Evolutionary conservation across 148 eudicot genomes (phyloP).

Genomic region (Arctostaphylos glauca): DNA sequence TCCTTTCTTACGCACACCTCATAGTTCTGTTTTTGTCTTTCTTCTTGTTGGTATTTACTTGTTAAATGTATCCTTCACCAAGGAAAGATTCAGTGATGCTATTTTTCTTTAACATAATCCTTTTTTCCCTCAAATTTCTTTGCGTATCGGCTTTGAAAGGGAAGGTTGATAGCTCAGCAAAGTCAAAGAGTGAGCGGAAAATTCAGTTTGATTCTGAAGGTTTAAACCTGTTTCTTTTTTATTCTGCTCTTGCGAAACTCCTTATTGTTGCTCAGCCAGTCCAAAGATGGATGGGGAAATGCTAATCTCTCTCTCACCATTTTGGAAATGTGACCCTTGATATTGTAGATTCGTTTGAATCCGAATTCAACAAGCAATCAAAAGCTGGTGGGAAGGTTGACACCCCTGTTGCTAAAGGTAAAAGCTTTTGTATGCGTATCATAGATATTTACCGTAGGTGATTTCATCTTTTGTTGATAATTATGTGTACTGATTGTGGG

Average conservation of each 20-base stretch:
- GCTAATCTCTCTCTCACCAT: neutral
- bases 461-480: neutral
- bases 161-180: conserved; percentile 49
- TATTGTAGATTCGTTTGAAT: conserved; percentile 20
- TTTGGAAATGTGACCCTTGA: conserved; percentile 3
- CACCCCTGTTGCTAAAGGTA: conserved; percentile 37
- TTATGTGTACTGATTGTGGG: conserved; percentile 9
- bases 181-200: conserved; percentile 56
- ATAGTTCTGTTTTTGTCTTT: neutral
- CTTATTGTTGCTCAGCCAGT: neutral
- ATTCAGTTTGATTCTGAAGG: conserved; percentile 69
- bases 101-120: neutral
- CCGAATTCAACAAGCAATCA: conserved; percentile 17
- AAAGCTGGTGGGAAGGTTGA: conserved; percentile 51
- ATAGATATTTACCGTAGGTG: conserved; percentile 2
- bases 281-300: neutral
- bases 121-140: conserved; percentile 7
- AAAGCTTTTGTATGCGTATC: neutral
- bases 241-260: neutral
- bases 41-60: neutral
- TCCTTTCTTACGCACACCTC: no score
- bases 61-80: neutral
- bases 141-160: conserved; percentile 41
- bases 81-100: neutral
- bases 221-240: conserved; percentile 18